Evolutionary conservation across 257 asterid species (phyloP).

Genomic region (Misopates orontium): DNA sequence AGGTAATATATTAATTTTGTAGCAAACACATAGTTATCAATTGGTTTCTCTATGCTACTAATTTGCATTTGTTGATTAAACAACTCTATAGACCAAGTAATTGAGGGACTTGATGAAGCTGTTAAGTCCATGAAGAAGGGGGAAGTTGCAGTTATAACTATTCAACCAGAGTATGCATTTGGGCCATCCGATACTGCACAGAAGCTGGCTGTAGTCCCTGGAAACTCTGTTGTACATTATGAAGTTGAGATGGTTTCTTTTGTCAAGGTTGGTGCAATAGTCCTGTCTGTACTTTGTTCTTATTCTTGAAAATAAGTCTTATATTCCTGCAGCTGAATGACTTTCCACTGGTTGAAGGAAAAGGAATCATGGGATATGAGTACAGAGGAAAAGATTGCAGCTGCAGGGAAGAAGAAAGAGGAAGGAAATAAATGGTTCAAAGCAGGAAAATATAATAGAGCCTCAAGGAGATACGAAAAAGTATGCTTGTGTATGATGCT

Average conservation of each 20-base stretch:
- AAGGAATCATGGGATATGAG: conserved; percentile 52
- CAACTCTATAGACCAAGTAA: conserved; percentile 47
- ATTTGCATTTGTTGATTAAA: too few relatives aligned
- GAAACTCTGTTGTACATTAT: conserved; percentile 52
- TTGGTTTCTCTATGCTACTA: not conserved
- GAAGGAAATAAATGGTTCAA: conserved; percentile 47
- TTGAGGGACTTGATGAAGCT: conserved; percentile 59
- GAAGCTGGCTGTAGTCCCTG: conserved; percentile 50
- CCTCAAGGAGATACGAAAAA: conserved; percentile 62
- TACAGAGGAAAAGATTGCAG: conserved; percentile 42
- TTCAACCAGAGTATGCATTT: conserved; percentile 62
- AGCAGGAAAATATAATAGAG: conserved; percentile 41
- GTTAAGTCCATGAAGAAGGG: conserved; percentile 61
- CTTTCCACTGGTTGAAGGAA: conserved; percentile 24
- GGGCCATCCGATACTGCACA: conserved; percentile 48
- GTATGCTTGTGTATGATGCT: conserved; percentile 23
- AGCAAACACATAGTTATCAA: not conserved
- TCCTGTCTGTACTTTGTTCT: not conserved
- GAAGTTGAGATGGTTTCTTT: conserved; percentile 60
- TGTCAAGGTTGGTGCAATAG: conserved; percentile 41
- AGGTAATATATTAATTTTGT: conserved; percentile 34
- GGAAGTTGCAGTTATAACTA: conserved; percentile 48
- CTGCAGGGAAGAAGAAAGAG: conserved; percentile 46
- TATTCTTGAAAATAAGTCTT: not conserved
- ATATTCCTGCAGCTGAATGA: too few relatives aligned